Percentiles rank a stretch among this genome's conserved stretches.
phyloP scores from a whole-genome alignment of 2,329 filamentous ascomycete genomes.

The Magnaporthiopsis rhizophila region DNA sequence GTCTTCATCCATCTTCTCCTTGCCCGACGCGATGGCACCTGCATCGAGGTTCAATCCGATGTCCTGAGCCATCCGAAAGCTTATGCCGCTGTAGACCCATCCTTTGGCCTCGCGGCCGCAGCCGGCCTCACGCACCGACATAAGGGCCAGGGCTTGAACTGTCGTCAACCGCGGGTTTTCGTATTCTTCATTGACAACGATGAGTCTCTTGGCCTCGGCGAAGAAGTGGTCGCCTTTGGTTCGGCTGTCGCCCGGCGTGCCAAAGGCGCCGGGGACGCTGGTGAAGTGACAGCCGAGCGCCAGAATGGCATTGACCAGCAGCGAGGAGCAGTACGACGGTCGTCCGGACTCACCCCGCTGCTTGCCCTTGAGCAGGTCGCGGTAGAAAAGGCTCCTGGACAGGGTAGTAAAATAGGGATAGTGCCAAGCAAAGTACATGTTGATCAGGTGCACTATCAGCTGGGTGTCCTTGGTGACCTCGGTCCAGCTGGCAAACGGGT shows the following conservation, averaged over 20 bases:
- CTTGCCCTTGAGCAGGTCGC: conserved; percentile 71
- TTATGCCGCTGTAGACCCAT: conserved; percentile 98
- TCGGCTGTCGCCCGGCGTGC: conserved; percentile 62
- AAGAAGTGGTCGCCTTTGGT: conserved; percentile 97
- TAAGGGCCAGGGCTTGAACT: conserved; percentile 85
- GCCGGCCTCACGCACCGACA: conserved; percentile 94
- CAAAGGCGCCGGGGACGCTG: conserved; percentile 62
- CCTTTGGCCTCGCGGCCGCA: conserved; percentile 91
- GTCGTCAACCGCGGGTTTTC: conserved; percentile 83
- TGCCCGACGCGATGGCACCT: conserved; percentile 48
- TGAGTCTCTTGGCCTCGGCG: conserved; percentile 80
- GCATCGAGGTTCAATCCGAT: conserved; percentile 85
- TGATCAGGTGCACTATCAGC: conserved; percentile 78
- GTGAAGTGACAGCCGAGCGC: conserved; percentile 93
- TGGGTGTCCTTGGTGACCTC: conserved; percentile 71
- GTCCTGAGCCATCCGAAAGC: conserved; percentile 94
- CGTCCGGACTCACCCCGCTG: conserved; percentile 40
- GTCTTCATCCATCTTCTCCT: conserved; percentile 57
- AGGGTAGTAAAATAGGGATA: conserved; percentile 93
- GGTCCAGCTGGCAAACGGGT: conserved; percentile 81
- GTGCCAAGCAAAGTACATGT: conserved; percentile 98
- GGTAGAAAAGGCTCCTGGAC: conserved; percentile 77
- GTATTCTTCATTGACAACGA: conserved; percentile 87
- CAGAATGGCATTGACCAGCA: conserved; percentile 90
- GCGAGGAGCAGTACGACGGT: conserved; percentile 74